Conservation (phyloP, 345 rosid genomes). For the Moricandia arvensis region DNA sequence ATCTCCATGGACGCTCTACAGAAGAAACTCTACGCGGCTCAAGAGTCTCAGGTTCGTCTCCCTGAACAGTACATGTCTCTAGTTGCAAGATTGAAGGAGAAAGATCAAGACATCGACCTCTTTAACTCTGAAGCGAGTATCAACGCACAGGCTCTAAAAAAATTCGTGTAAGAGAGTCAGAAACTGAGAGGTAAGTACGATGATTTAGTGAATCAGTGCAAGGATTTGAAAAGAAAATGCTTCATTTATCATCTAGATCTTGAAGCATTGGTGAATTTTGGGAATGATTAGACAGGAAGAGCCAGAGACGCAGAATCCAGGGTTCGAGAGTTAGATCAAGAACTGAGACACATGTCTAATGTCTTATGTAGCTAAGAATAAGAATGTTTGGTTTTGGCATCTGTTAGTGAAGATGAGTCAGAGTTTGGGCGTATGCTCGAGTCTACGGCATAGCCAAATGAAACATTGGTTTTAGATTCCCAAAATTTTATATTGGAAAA, state of each 20-base stretch:
- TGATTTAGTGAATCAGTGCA: slow-evolving; percentile 61
- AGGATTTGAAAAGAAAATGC: slow-evolving; percentile 64
- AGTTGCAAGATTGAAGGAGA: slow-evolving; percentile 47
- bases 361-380: slow-evolving; percentile 11
- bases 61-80: slow-evolving; percentile 46
- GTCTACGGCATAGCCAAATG: no score
- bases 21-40: slow-evolving; percentile 51
- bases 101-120: slow-evolving; percentile 49
- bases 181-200: slow-evolving; percentile 64
- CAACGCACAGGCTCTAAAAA: slow-evolving; percentile 77
- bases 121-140: slow-evolving; percentile 64
- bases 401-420: slow-evolving; percentile 31
- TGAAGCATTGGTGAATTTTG: slow-evolving; percentile 79
- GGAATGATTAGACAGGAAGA: slow-evolving; percentile 72
- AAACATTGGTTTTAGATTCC: no score
- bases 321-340: slow-evolving; percentile 59
- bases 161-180: slow-evolving; percentile 73
- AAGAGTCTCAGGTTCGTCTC: slow-evolving; percentile 54
- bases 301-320: slow-evolving; percentile 71
- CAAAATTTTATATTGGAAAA: no score
- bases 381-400: slow-evolving; percentile 21
- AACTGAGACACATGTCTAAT: slow-evolving; percentile 40
- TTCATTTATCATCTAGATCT: slow-evolving; percentile 64
- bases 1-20: slow-evolving; percentile 49
- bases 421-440: slow-evolving; percentile 12